phyloP scores from a whole-genome alignment of 345 rosid genomes.

The Arabis hirsuta region DNA sequence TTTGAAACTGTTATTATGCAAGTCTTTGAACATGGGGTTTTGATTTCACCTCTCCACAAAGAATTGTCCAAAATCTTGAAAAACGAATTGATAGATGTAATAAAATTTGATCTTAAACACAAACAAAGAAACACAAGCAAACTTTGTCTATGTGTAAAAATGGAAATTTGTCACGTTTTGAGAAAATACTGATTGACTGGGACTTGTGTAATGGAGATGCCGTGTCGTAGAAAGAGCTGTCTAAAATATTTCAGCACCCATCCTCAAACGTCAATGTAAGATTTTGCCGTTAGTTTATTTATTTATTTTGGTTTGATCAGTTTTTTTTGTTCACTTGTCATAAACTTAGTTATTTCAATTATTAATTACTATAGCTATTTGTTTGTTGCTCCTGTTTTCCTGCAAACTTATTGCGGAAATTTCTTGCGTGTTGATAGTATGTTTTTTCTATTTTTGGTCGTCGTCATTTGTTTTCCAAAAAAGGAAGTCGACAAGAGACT shows the following conservation, averaged over 20 bases:
- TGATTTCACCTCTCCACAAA: too few species aligned
- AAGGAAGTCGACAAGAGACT: not conserved
- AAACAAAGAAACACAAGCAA: not conserved
- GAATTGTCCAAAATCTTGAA: too few species aligned
- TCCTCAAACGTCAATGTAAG: constrained; percentile 40
- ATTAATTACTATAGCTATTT: not conserved
- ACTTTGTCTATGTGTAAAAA: not conserved
- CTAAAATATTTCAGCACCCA: constrained; percentile 32
- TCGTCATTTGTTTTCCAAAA: not conserved
- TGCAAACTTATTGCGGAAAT: constrained; percentile 11
- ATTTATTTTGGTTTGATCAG: constrained; percentile 16
- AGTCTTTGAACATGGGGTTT: too few species aligned
- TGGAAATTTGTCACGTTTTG: constrained; percentile 29
- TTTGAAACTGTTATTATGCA: too few species aligned
- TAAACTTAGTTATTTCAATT: constrained; percentile 10
- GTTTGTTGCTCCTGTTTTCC: constrained; percentile 9
- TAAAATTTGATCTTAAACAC: not conserved
- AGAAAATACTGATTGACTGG: not conserved
- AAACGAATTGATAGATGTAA: too few species aligned
- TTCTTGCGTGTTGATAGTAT: constrained; percentile 20
- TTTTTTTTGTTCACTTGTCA: too few species aligned
- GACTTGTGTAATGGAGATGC: constrained; percentile 24
- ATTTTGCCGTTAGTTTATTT: constrained; percentile 32
- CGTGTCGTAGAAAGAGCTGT: constrained; percentile 33
- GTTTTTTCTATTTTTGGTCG: not conserved